These are phyloP conservation scores for Takashimella koratensis DNA, from an alignment of 1,284 basidiomycete genomes.

Conservation along the genomic window DNA sequence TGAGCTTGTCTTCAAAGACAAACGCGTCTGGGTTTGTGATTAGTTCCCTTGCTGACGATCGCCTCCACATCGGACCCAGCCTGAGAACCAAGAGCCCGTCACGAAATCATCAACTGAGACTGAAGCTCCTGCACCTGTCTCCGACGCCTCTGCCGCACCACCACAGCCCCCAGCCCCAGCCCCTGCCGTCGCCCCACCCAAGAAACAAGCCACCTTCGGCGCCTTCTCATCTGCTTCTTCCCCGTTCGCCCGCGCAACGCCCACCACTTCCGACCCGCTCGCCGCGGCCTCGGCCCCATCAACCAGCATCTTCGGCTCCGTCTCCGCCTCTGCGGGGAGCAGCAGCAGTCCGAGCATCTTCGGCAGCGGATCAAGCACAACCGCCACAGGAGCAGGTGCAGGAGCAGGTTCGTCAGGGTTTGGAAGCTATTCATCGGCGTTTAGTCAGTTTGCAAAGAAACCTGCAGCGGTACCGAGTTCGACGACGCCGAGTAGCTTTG, in stretches of 20 bases:
- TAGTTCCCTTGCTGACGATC: no score
- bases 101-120: background rate
- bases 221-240: slow-evolving; percentile 52
- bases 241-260: slow-evolving; percentile 13
- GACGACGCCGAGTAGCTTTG: slow-evolving; percentile 20
- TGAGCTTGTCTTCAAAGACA: no score
- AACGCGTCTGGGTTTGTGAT: no score
- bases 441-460: slow-evolving; percentile 36
- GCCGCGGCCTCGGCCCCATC: slow-evolving; percentile 7
- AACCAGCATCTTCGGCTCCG: background rate
- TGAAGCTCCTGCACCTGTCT: slow-evolving; percentile 2
- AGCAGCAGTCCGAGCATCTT: background rate
- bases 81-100: background rate
- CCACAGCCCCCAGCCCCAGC: slow-evolving; percentile 1
- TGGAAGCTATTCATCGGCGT: slow-evolving; percentile 34
- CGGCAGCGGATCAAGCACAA: background rate
- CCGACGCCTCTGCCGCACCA: background rate
- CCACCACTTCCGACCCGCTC: slow-evolving; percentile 13
- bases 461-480: slow-evolving; percentile 7
- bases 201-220: slow-evolving; percentile 53
- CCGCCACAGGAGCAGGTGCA: background rate
- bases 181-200: slow-evolving; percentile 14
- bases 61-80: background rate
- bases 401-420: slow-evolving; percentile 22
- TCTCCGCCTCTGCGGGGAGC: background rate